Percentiles rank a stretch among this genome's conserved stretches.
Evolutionary conservation across 2,329 filamentous ascomycete species (phyloP).

Genomic region (Colletotrichum spinosum): DNA sequence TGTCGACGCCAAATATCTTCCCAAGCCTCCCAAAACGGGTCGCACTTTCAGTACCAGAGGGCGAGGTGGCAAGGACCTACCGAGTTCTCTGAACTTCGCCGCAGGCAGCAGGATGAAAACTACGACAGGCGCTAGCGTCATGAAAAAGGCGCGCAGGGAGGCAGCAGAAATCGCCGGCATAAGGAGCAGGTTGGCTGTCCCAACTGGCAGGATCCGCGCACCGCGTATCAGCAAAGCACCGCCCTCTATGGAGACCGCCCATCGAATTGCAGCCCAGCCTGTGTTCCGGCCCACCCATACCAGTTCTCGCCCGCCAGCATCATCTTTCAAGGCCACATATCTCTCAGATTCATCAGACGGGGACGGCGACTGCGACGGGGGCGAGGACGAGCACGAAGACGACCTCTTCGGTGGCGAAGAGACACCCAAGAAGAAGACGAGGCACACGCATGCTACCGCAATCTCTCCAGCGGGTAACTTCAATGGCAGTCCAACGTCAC

Average conservation of each 20-base stretch:
- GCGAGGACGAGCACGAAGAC: conserved; percentile 16
- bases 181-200: conserved; percentile 33
- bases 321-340: conserved; percentile 45
- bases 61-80: conserved; percentile 43
- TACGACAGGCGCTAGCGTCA: conserved; percentile 62
- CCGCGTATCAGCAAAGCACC: conserved; percentile 54
- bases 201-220: conserved; percentile 51
- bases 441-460: neutral
- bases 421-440: conserved; percentile 20
- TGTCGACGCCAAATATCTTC: conserved; percentile 60
- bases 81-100: conserved; percentile 56
- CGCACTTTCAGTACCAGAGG: conserved; percentile 38
- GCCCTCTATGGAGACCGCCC: conserved; percentile 64
- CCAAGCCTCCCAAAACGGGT: conserved; percentile 52
- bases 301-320: conserved; percentile 19
- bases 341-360: conserved; percentile 52
- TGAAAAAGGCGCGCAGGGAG: conserved; percentile 68
- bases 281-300: conserved; percentile 42
- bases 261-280: conserved; percentile 57
- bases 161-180: conserved; percentile 63
- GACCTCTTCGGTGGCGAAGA: conserved; percentile 30
- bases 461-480: neutral
- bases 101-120: conserved; percentile 64
- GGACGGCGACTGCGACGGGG: conserved; percentile 17
- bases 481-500: too few relatives aligned